Base-by-base conservation (phyloP, 345 rosid genomes). In the Citrus maxima region DNA sequence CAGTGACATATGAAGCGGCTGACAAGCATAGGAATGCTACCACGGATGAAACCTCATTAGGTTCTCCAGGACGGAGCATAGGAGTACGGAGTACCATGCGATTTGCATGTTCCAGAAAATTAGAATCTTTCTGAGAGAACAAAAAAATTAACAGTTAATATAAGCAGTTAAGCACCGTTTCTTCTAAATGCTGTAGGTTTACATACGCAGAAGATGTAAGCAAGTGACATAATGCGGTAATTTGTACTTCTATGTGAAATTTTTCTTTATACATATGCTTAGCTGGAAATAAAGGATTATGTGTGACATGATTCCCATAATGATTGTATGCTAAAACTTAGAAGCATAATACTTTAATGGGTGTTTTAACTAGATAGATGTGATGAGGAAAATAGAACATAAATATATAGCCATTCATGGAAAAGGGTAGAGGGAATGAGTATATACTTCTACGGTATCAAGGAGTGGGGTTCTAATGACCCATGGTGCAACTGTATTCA, bases 1-100 rank as follows among this genome's bases (percentile, higher is more conserved):
- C 89, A 0, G 91, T 88, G 71, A 87, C 73, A 72, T 88, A 88
- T 9, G 91, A 87, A 63, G 91, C 88, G 13, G 88, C 87, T 1
- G 88, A 87, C 2, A 88, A 77, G 81, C 89, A 85, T 54, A 88
- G 88, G 75, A 83, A 88, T 25, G 84, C 87, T 14, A 82, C 89
- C 72, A 82, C 49, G 6, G 87, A 51, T 25, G 74, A 70, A 28
- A 70, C 74, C 25, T 70, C 74, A 2, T 75, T 14, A 5, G 70
- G 27, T 32, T 62, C n/a, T 42, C 70, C 78, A 3, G 59, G 40
- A 5, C 61, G 69, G 19, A 58, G 69, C 3, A 85, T 80, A 1
- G 91, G 89, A 54, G 87, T 86, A 66, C 83, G 77, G 0, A 71
- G 25, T 3, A 68, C 12, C 16, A 73, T 2, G 3, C 65, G 65